A percentile compares a stretch with the other conserved stretches of the same genome.
These are phyloP conservation scores for Penicillium sp. DNA, from an alignment of 2,329 filamentous ascomycete species.

Conservation along the genomic window DNA sequence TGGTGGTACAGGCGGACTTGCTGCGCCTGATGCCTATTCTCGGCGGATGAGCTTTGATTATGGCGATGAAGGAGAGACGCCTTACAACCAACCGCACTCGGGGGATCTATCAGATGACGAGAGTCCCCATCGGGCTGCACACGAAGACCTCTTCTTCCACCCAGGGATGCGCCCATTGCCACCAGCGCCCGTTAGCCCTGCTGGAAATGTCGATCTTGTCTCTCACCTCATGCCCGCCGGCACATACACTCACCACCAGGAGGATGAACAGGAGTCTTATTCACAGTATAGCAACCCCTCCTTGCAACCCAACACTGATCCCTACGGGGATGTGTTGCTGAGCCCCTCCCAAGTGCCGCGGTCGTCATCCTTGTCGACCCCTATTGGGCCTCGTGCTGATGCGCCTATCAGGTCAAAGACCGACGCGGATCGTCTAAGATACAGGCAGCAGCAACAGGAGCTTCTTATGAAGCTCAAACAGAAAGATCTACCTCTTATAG, in stretches of 20 bases:
- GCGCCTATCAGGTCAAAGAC: slow-evolving; percentile 91
- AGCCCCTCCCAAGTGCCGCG: slow-evolving; percentile 59
- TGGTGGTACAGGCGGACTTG: slow-evolving; percentile 84
- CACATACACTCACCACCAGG: slow-evolving; percentile 58
- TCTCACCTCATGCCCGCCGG: slow-evolving; percentile 56
- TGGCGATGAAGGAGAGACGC: slow-evolving; percentile 78
- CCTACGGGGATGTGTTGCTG: slow-evolving; percentile 51
- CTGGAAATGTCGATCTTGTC: slow-evolving; percentile 46
- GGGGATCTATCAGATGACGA: slow-evolving; percentile 61
- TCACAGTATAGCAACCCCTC: slow-evolving; percentile 41
- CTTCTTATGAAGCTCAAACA: slow-evolving; percentile 55
- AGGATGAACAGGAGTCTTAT: slow-evolving; percentile 41
- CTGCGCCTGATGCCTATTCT: slow-evolving; percentile 65
- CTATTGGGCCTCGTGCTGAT: slow-evolving; percentile 74
- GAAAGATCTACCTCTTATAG: slow-evolving; percentile 47
- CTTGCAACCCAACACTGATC: slow-evolving; percentile 51
- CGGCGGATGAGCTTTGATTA: slow-evolving; percentile 87
- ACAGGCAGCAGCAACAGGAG: slow-evolving; percentile 57
- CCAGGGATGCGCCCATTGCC: slow-evolving; percentile 72
- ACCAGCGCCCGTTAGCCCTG: slow-evolving; percentile 62
- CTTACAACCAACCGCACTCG: slow-evolving; percentile 57
- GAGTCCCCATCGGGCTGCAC: slow-evolving; percentile 70
- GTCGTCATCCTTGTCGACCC: slow-evolving; percentile 80
- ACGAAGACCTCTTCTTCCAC: slow-evolving; percentile 91
- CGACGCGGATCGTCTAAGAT: slow-evolving; percentile 71